Evolutionary conservation across 192 early-diverging fungal genomes (phyloP), one percentile per base, ranked within the genome.

Genomic region (Backusella mclennaniae): DNA sequence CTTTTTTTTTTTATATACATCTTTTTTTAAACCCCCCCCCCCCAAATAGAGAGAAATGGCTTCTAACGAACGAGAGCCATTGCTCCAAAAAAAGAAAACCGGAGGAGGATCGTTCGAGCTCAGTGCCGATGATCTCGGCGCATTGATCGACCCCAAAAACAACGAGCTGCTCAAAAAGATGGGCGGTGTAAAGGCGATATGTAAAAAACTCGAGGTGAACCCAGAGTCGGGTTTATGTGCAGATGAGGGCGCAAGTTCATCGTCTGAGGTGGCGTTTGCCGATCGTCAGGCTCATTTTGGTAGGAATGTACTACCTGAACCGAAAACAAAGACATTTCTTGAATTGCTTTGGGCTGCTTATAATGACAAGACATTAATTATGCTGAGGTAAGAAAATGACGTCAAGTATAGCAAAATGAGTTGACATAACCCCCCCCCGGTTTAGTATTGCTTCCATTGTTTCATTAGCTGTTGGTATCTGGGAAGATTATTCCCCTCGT

Each of bases 401-500:
- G 46, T 49, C 46, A 44, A 17, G 33, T 33, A 44, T 0, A 44
- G 3, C 9, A 11, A 4, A 14, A 14, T 44, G 12, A 44, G 12
- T 44, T 41, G 11, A 41, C 39, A 41, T 3, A 41, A 23, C 11
- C 23, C 11, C 11, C 23, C 11, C 29, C 6, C 14, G 17, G 0
- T 15, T 15, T 29, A 56, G 89, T 44, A 90, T 95, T 71, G 97
- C 97, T 23, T 90, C 95, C 33, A 74, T 90, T n/a, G 89, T 96
- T 11, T 95, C 94, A 41, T 84, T 97, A 68, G 91, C 89, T 17
- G 88, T 98, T 66, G 95, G 96, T 53, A 83, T 98, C 73, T 96
- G 96, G 80, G 91, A 96, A 88, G 91, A 92, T 82, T 81, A 87
- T 74, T 82, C 88, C 67, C 83, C 89, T 79, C 84, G 86, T 67